Base-by-base conservation (phyloP, 2,329 filamentous ascomycete species). In the Aspergillus intermedius region DNA sequence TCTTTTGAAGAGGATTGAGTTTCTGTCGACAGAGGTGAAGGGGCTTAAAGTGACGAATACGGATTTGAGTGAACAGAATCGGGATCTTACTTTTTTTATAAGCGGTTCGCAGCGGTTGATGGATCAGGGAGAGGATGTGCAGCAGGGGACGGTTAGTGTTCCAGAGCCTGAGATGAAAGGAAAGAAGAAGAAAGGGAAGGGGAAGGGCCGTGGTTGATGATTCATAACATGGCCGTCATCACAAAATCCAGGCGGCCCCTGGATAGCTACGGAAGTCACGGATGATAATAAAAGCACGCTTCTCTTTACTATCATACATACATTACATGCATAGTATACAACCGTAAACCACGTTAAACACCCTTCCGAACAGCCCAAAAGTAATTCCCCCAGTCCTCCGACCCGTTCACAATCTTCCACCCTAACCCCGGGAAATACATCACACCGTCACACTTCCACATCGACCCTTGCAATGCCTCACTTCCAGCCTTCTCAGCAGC, bases 301-400 rank as follows among this genome's bases (percentile, higher is more conserved):
- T 37, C 17, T 19, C n/a, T 19, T 37, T 37, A 17, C n/a, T 37
- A 37, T 37, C 13, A 13, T 28, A 43, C 15, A 25, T 42, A 28
- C 41, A 30, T 41, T 39, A 39, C 10, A 44, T 49, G 37, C 42
- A 50, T 41, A 47, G 10, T 22, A 41, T 15, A 41, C 15, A 49
- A 13, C 7, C 47, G 30, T 17, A 22, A 28, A 41, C n/a, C 5
- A 12, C 12, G 7, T 52, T 55, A 65, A 42, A 62, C 23, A 22
- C 70, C 72, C 64, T 75, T 85, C 70, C 84, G 81, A 40, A 95
- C 83, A 7, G 81, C 93, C 67, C 96, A 95, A 69, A 98, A 97
- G 72, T 97, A 98, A 68, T 98, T 98, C 8, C 91, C 91, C 62
- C 88, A 82, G 62, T 81, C 82, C 73, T 97, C 91, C 60, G 89